Evolutionary conservation across 2,329 filamentous ascomycete genomes (phyloP).

Genomic region (Verticillium tricorpus): DNA sequence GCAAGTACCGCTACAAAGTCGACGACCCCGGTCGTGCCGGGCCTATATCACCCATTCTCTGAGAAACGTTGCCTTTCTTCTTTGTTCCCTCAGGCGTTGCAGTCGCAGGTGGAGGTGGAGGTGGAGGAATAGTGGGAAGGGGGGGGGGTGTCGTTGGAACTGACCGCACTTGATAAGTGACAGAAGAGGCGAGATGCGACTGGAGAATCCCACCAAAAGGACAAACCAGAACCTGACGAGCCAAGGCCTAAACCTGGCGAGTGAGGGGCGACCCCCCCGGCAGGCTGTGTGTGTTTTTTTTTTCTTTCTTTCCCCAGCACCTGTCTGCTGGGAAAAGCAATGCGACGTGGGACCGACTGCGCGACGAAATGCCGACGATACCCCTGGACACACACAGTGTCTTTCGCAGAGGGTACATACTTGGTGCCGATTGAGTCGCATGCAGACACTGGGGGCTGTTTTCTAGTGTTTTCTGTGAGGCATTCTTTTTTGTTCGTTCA

Average conservation of each 20-base stretch:
- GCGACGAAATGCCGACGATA: background rate
- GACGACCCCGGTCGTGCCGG: background rate
- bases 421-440: background rate
- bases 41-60: background rate
- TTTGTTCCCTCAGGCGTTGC: background rate
- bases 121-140: background rate
- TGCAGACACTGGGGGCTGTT: background rate
- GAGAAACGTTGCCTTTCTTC: background rate
- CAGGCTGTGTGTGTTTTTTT: background rate
- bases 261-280: background rate
- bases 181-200: background rate
- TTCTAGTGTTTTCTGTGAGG: background rate
- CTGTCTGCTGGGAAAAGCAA: background rate
- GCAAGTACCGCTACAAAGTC: background rate
- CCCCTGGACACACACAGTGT: background rate
- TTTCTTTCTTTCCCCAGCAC: background rate
- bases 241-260: background rate
- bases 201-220: background rate
- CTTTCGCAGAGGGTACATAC: background rate
- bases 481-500: background rate
- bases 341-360: background rate
- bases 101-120: background rate
- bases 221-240: background rate
- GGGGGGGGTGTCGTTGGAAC: background rate
- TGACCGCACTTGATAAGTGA: background rate